Conservation (phyloP, 768 basidiomycete species). For the Gymnopilus junonius region DNA sequence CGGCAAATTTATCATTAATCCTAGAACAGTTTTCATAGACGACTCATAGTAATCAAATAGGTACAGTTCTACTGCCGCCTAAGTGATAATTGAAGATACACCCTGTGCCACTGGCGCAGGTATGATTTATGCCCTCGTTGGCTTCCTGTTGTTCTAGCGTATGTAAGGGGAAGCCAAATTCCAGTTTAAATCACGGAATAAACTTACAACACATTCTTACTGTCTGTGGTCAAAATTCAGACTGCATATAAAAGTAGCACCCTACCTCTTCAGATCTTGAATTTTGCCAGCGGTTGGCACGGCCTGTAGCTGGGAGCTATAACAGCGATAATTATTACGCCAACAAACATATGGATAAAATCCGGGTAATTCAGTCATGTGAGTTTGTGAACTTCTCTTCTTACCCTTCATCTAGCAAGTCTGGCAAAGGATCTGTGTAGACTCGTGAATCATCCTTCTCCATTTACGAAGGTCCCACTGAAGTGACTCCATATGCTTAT, state of each 20-base stretch:
- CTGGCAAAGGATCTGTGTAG: not conserved
- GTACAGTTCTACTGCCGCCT: not conserved
- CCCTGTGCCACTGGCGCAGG: not conserved
- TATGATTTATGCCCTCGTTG: not conserved
- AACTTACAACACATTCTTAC: too few species aligned
- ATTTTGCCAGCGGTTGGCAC: too few species aligned
- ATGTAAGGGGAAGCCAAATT: too few species aligned
- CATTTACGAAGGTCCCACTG: not conserved
- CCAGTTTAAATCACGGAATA: too few species aligned
- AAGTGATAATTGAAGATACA: not conserved
- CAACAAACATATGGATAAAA: not conserved
- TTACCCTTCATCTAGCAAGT: not conserved
- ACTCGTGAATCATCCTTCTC: not conserved
- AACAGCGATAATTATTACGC: not conserved
- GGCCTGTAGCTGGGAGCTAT: too few species aligned
- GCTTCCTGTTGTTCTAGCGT: too few species aligned
- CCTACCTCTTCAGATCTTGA: too few species aligned
- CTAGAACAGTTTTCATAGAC: not conserved
- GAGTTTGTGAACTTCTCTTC: not conserved
- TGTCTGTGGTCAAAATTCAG: too few species aligned
- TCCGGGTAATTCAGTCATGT: not conserved
- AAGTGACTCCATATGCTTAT: not conserved
- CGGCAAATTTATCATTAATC: not conserved
- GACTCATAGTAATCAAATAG: not conserved
- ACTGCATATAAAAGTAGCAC: too few species aligned